Conservation (phyloP, 805 yeast genomes). For the Myxozyma vanderwaltii region DNA sequence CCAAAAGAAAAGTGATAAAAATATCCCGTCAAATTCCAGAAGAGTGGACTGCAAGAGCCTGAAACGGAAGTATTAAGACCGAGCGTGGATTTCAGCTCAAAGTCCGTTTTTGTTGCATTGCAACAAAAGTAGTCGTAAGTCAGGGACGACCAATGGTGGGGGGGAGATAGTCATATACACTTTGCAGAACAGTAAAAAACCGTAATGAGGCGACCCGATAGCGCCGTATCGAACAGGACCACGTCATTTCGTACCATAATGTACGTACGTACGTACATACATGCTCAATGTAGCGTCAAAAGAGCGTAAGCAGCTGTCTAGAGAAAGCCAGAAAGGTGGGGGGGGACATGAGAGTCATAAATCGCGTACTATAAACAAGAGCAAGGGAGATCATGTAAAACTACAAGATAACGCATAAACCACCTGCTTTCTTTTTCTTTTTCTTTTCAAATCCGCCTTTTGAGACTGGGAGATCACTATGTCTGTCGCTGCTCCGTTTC, state of each 20-base stretch:
- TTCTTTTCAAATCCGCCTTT: constrained; percentile 5
- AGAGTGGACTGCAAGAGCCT: constrained; percentile 1
- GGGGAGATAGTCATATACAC: too few species aligned
- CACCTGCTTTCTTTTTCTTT: constrained; percentile 17
- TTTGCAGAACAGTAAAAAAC: too few species aligned
- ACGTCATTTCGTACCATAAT: too few species aligned
- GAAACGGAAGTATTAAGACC: background rate
- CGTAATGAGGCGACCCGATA: too few species aligned
- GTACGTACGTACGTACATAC: too few species aligned
- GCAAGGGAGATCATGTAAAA: background rate
- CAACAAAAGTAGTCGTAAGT: background rate
- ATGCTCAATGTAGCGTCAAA: too few species aligned
- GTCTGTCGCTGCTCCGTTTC: constrained; percentile 7
- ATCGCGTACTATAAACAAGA: background rate
- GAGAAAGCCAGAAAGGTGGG: background rate
- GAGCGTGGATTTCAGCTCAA: too few species aligned
- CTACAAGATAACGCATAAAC: constrained; percentile 19
- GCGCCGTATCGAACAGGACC: too few species aligned
- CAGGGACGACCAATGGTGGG: too few species aligned
- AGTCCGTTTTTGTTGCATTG: background rate
- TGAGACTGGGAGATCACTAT: constrained; percentile 1
- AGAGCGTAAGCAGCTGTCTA: background rate
- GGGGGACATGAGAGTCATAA: background rate
- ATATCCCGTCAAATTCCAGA: background rate
- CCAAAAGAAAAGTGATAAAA: too few species aligned